These are phyloP conservation scores for Elsinoe arachidis DNA, from an alignment of 2,329 filamentous ascomycete species.

Conservation along the genomic window DNA sequence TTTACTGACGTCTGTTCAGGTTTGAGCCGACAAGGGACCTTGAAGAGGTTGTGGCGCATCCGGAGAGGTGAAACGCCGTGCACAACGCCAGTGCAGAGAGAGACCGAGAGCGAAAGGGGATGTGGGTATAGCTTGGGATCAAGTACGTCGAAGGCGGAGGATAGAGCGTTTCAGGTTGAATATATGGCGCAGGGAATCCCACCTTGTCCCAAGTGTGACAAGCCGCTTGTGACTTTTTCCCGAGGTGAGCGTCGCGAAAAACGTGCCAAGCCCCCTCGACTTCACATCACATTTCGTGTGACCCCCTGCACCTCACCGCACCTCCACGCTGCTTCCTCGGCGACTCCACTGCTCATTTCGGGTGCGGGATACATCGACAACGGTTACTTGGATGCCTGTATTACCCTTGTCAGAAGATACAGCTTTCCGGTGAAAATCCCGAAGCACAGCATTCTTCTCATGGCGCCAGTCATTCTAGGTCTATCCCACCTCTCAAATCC, in stretches of 20 bases:
- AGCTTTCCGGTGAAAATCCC: not conserved
- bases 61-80: slow-evolving; percentile 2
- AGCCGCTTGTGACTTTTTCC: not conserved
- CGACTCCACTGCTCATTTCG: not conserved
- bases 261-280: not conserved
- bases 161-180: slow-evolving; percentile 16
- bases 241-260: slow-evolving; percentile 8
- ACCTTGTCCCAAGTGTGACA: not conserved
- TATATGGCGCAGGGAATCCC: not conserved
- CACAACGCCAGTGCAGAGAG: slow-evolving; percentile 3
- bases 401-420: too few species aligned
- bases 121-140: slow-evolving; percentile 1
- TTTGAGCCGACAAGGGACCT: slow-evolving; percentile 4
- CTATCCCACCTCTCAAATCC: slow-evolving; percentile 54
- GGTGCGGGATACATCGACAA: not conserved
- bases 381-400: not conserved
- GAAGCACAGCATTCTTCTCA: slow-evolving; percentile 7
- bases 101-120: not conserved
- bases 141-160: slow-evolving; percentile 12
- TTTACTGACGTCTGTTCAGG: slow-evolving; percentile 9
- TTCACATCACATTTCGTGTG: not conserved
- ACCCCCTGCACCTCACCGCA: not conserved
- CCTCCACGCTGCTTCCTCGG: not conserved
- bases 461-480: slow-evolving; percentile 24
- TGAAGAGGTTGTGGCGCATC: not conserved